Evolutionary conservation across 257 asterid genomes (phyloP), one percentile per base, ranked within the genome.

Genomic region (Jasminum sambac): DNA sequence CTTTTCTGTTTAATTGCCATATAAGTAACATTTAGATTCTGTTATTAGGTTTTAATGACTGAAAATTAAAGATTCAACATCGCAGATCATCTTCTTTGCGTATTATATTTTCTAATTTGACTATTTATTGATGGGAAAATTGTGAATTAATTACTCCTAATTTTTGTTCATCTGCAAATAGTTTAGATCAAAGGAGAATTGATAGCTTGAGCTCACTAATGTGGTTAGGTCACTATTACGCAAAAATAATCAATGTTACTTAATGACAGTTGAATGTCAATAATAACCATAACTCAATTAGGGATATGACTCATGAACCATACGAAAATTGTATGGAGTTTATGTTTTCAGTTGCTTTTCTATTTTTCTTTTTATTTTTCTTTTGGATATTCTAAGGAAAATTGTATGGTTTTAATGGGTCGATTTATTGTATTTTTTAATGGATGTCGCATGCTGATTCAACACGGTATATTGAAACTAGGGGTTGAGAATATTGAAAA

Each of bases 381-480:
- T 30, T 30, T 30, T 30, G 36, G 36, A 30, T 4, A 4, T 4
- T 2, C 6, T 55, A 55, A 50, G 24, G 11, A 50, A 2, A 7
- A 21, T 0, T 10, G 7, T 21, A 23, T 21, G 61, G 66, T 69
- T 72, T 72, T 75, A 40, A 42, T 42, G 73, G 67, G 67, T 65
- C n/a, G n/a, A n/a, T 70, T 63, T 23, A 24, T n/a, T n/a, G 25
- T 11, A 14, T 14, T 41, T 66, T 11, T 43, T 46, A 1, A 11
- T 50, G 36, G 73, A 63, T n/a, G 24, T 19, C 0, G 39, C 62
- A 58, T 50, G 62, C 24, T 63, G 42, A 25, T 63, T 63, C 74
- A 67, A 68, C 80, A 72, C 83, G 75, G 73, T 30, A 30, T 57
- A 44, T 79, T 60, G 34, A 48, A 48, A 1, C 21, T 1, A 14